Base-by-base conservation (phyloP, 1,284 basidiomycete species). In the Farysia itapuensis region DNA sequence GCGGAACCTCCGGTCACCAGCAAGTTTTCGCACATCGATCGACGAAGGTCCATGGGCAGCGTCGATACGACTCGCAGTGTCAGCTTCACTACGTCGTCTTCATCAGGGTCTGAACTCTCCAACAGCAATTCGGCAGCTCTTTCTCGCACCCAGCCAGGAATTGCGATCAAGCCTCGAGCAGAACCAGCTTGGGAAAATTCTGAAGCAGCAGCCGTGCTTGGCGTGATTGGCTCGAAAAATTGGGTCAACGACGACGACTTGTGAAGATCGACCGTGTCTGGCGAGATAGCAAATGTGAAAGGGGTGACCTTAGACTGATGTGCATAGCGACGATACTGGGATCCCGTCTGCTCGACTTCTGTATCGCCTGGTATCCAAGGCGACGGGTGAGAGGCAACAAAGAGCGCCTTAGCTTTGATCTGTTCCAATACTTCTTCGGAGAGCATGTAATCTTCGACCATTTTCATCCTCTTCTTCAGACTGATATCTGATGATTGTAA, bases 91-190 rank as follows among this genome's bases (percentile, higher is more conserved):
- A 94, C 15, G 11, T 66, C 50, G 11, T 41, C 33, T 90, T 91
- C 20, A 39, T 78, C 78, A 4, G 87, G 84, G 58, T 91, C 89
- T n/a, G 88, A 88, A 5, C 85, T 85, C 70, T 90, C 89, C 61
- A 96, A 96, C 1, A 97, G 79, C 4, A 93, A 82, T 73, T 98
- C 94, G 3, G 89, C 86, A 0, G 88, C 88, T 7, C 92, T 82
- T 74, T 96, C 92, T 26, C 94, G 80, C 19, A 97, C 81, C 94
- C 95, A 98, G 0, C 93, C 93, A 0, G 94, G 94, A 30, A 98
- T 84, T 32, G 87, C 81, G 26, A 97, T 78, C 0, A 85, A 87
- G 0, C 89, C 90, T 14, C 24, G 19, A 9, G 30, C 11, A 2
- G 37, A 22, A 15, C 20, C 53, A 26, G 25, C 25, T 11, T 51